A percentile compares a stretch with the other conserved stretches of the same genome.
These are phyloP conservation scores for Phycomyces blakesleeanus DNA, from an alignment of 192 early-diverging fungal genomes.

Conservation along the genomic window DNA sequence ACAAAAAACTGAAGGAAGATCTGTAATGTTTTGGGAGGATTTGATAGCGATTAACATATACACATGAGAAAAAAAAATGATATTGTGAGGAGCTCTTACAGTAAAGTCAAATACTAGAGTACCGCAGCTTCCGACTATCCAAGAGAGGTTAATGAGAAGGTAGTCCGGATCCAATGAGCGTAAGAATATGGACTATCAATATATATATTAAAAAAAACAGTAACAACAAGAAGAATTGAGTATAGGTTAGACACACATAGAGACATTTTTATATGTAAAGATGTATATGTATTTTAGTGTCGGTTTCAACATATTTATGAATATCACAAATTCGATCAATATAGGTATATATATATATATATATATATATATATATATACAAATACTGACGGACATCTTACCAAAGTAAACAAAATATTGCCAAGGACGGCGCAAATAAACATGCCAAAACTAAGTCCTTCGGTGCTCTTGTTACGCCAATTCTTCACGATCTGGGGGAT, in stretches of 20 bases:
- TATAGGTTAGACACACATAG: too few species aligned
- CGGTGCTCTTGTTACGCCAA: conserved; percentile 61
- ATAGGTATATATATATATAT: too few species aligned
- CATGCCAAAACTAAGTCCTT: conserved; percentile 77
- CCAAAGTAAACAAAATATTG: conserved; percentile 55
- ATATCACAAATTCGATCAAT: too few species aligned
- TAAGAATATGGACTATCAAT: conserved; percentile 66
- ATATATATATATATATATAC: too few species aligned
- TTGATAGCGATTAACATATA: too few species aligned
- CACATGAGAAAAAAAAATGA: too few species aligned
- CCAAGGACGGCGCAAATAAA: conserved; percentile 76
- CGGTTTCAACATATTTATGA: too few species aligned
- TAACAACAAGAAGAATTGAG: too few species aligned
- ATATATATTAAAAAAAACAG: too few species aligned
- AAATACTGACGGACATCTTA: conserved; percentile 26
- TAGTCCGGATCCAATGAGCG: conserved; percentile 63
- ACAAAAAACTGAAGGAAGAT: conserved; percentile 69
- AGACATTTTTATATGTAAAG: too few species aligned
- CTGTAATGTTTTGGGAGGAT: conserved; percentile 19
- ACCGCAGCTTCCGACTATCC: conserved; percentile 73
- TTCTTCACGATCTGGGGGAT: conserved; percentile 83
- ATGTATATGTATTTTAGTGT: too few species aligned
- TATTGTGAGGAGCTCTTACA: too few species aligned
- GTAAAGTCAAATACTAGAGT: conserved; percentile 74
- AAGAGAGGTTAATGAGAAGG: conserved; percentile 66